Conservation (phyloP, 75 land plant genomes). For the Selaginella moellendorffii region DNA sequence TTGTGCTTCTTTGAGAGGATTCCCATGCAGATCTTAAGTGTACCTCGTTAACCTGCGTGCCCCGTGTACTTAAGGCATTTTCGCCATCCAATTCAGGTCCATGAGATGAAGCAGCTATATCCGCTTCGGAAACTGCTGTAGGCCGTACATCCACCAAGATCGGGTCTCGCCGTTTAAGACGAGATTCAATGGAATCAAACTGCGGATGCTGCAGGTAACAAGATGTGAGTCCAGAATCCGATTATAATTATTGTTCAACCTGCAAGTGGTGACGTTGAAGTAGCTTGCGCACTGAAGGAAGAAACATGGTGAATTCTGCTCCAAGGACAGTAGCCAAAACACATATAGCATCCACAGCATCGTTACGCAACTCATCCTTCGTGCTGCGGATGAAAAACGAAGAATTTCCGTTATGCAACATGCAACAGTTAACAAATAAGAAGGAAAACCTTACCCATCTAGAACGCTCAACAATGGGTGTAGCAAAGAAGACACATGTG, state of each 20-base stretch:
- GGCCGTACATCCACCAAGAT: slow-evolving; percentile 30
- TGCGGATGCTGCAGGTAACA: slow-evolving; percentile 74
- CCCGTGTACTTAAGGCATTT: no score
- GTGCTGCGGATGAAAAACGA: slow-evolving; percentile 61
- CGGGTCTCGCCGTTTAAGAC: slow-evolving; percentile 56
- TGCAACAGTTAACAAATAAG: no score
- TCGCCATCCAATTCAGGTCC: slow-evolving; percentile 35
- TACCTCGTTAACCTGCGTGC: slow-evolving; percentile 78
- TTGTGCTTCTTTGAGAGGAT: slow-evolving; percentile 93
- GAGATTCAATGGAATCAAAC: slow-evolving; percentile 80
- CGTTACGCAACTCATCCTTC: slow-evolving; percentile 77
- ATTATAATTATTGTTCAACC: slow-evolving; percentile 22
- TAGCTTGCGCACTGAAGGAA: slow-evolving; percentile 77
- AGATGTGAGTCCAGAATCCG: no score
- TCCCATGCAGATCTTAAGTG: slow-evolving; percentile 85
- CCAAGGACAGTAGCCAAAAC: slow-evolving; percentile 83
- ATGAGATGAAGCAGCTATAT: slow-evolving; percentile 8
- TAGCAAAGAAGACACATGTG: slow-evolving; percentile 78
- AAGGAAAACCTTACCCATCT: slow-evolving; percentile 59
- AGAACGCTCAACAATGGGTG: slow-evolving; percentile 83
- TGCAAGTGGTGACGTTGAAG: slow-evolving; percentile 57
- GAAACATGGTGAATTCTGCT: slow-evolving; percentile 74
- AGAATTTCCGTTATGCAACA: no score
- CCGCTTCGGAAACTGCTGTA: background rate
- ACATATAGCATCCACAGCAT: slow-evolving; percentile 90